phyloP scores from a whole-genome alignment of 345 rosid species.

The Pugionium cornutum region DNA sequence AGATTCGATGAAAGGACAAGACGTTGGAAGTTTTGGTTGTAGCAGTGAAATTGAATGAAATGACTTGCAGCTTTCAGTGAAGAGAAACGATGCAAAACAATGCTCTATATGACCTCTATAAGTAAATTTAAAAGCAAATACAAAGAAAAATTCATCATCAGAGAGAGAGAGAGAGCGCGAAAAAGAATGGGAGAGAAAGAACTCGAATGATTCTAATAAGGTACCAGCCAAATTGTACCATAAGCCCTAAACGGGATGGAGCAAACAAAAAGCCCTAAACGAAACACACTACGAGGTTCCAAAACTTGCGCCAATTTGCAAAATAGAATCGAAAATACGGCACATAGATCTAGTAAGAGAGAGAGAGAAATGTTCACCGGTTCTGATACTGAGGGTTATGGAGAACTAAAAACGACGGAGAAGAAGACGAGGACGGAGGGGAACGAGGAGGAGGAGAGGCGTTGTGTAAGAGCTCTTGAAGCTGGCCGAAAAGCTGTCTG shows the following conservation, averaged over 20 bases:
- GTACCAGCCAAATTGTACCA: not conserved
- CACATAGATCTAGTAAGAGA: constrained; percentile 30
- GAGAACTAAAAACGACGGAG: constrained; percentile 39
- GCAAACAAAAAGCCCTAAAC: constrained; percentile 9
- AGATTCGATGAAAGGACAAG: not conserved
- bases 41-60: not conserved
- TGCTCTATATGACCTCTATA: not conserved
- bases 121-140: not conserved
- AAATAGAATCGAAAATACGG: not conserved
- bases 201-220: not conserved
- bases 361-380: constrained; percentile 39
- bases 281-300: not conserved
- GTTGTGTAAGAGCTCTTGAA: constrained; percentile 76
- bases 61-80: not conserved
- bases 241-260: not conserved
- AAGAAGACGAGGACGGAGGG: constrained; percentile 20
- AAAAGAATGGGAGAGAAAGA: too few species aligned
- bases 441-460: constrained; percentile 56
- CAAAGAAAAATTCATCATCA: not conserved
- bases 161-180: not conserved
- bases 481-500: constrained; percentile 94
- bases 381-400: constrained; percentile 43
- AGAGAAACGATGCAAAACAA: not conserved
- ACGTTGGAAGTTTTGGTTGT: not conserved
- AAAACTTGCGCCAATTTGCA: not conserved